phyloP scores from a whole-genome alignment of 176 grass and related monocot species.

The Juncus effusus region DNA sequence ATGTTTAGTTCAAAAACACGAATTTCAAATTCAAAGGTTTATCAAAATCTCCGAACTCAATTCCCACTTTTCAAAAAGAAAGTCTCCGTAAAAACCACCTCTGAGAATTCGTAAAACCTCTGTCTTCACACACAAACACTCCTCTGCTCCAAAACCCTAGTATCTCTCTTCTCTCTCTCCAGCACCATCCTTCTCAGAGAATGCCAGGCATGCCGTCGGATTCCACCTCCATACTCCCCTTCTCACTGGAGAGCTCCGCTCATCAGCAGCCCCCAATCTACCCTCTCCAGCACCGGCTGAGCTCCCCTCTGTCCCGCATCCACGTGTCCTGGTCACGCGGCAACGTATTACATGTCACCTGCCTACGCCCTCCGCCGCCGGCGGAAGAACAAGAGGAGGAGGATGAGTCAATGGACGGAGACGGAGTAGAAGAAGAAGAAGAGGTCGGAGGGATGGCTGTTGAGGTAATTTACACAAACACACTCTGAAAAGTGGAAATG shows the following conservation, averaged over 20 bases:
- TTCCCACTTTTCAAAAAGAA: too few species aligned
- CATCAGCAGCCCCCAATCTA: constrained; percentile 36
- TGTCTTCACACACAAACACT: background rate
- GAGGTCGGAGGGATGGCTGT: constrained; percentile 62
- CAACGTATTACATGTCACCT: constrained; percentile 79
- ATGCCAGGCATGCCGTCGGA: constrained; percentile 74
- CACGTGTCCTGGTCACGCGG: constrained; percentile 81
- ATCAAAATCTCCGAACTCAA: too few species aligned
- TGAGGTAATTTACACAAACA: constrained; percentile 30
- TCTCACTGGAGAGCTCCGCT: constrained; percentile 39
- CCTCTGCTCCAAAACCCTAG: constrained; percentile 49
- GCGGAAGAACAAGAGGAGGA: constrained; percentile 13
- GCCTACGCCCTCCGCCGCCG: constrained; percentile 39
- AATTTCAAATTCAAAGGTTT: too few species aligned
- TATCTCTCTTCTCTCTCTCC: constrained; percentile 2
- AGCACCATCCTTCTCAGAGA: constrained; percentile 18
- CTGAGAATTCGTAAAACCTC: background rate
- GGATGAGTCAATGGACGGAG: background rate
- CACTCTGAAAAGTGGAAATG: background rate
- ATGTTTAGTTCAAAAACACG: too few species aligned
- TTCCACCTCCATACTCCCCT: constrained; percentile 50
- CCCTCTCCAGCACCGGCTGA: constrained; percentile 56
- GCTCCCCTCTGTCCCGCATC: constrained; percentile 61
- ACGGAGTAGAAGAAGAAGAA: constrained; percentile 14
- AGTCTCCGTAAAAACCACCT: too few species aligned